Evolutionary conservation across 371 early-diverging fungal species (phyloP).

Genomic region (Circinella umbellata): DNA sequence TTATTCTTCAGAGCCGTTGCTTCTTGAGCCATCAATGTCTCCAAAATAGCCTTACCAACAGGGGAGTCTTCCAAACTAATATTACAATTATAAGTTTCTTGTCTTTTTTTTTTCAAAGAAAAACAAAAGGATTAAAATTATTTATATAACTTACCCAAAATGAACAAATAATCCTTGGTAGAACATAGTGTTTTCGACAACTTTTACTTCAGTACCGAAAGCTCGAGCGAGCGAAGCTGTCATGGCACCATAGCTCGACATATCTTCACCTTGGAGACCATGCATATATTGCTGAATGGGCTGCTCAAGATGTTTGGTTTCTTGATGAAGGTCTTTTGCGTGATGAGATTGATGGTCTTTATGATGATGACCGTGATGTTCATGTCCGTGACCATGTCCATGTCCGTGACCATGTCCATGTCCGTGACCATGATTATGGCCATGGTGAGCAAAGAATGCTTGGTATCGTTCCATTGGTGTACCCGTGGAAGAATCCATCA

Average conservation of each 20-base stretch:
- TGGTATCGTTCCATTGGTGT: not conserved
- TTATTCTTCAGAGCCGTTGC: conserved; percentile 2
- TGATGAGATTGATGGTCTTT: not conserved
- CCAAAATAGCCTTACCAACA: not conserved
- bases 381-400: not conserved
- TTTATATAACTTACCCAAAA: not conserved
- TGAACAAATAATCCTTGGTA: conserved; percentile 3
- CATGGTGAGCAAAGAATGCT: not conserved
- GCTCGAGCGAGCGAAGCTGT: not conserved
- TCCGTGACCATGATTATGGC: not conserved
- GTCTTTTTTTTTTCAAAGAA: not conserved
- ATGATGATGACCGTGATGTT: not conserved
- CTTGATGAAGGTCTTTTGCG: not conserved
- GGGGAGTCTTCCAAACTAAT: conserved; percentile 13
- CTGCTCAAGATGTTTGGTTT: too few species aligned
- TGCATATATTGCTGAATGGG: not conserved
- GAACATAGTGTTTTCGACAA: not conserved
- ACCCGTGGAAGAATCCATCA: not conserved
- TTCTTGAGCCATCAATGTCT: conserved; percentile 14
- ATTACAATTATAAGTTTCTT: not conserved
- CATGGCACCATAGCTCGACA: not conserved
- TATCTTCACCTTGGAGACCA: not conserved
- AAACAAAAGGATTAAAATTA: not conserved
- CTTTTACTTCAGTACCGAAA: conserved; percentile 5
- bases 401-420: not conserved